A percentile compares a stretch with the other conserved stretches of the same genome.
Conservation (phyloP, 1,284 basidiomycete species). For the Heterobasidion irregulare region DNA sequence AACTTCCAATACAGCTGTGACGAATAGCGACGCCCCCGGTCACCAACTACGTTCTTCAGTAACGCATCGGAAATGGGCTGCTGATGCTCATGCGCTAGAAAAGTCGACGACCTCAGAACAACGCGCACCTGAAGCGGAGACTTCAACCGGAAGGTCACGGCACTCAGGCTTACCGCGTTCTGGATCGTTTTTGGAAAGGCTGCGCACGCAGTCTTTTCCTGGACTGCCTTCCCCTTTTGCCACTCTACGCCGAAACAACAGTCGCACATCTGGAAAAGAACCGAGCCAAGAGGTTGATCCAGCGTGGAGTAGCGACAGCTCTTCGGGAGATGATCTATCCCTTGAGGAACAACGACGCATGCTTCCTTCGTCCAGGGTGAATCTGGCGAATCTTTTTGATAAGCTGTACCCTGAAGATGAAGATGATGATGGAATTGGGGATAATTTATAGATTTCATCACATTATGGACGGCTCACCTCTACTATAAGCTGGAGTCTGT, state of each 20-base stretch:
- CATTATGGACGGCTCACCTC: too few relatives aligned
- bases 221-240: constrained; percentile 38
- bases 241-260: constrained; percentile 22
- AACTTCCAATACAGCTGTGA: constrained; percentile 10
- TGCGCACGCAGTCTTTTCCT: constrained; percentile 45
- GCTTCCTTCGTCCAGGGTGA: constrained; percentile 16
- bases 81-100: constrained; percentile 24
- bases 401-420: constrained; percentile 8
- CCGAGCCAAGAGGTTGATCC: constrained; percentile 22
- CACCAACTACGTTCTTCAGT: constrained; percentile 32
- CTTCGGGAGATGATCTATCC: constrained; percentile 44
- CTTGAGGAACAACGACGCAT: constrained; percentile 17
- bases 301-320: constrained; percentile 60
- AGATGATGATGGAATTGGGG: background rate
- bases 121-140: constrained; percentile 1
- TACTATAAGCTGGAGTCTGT: too few relatives aligned
- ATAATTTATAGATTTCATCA: too few relatives aligned
- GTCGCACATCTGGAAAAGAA: constrained; percentile 17
- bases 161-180: constrained; percentile 2
- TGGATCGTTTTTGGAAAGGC: constrained; percentile 30
- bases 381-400: constrained; percentile 12
- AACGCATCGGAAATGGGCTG: constrained; percentile 38
- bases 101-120: constrained; percentile 8
- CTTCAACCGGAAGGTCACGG: constrained; percentile 4
- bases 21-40: constrained; percentile 3